Percentiles rank a stretch among this genome's conserved stretches.
These are phyloP conservation scores for Microdochium trichocladiopsis DNA, from an alignment of 2,329 filamentous ascomycete genomes.

Conservation along the genomic window DNA sequence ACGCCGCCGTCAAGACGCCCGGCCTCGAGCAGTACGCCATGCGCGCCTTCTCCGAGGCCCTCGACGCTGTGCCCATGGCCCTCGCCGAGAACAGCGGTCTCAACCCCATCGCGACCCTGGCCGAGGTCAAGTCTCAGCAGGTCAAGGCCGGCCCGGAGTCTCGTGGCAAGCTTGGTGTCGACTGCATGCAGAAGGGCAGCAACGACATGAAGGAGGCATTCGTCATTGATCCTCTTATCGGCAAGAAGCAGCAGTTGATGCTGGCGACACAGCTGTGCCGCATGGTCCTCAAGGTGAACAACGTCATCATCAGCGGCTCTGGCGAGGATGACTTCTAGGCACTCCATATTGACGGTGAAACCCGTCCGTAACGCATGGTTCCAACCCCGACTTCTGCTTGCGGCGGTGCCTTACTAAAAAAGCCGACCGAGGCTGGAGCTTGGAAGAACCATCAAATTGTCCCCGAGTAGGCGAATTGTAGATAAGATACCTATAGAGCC, in stretches of 20 bases:
- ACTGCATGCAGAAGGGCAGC: slow-evolving; percentile 93
- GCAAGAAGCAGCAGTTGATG: slow-evolving; percentile 94
- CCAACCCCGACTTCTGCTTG: no score
- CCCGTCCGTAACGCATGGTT: no score
- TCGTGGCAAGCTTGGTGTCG: slow-evolving; percentile 72
- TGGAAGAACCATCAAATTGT: no score
- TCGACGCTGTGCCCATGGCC: slow-evolving; percentile 91
- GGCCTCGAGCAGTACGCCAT: slow-evolving; percentile 99
- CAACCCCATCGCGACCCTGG: slow-evolving; percentile 91
- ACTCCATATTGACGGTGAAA: no score
- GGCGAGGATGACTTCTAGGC: slow-evolving; percentile 86
- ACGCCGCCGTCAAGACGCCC: slow-evolving; percentile 87
- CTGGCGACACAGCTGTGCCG: slow-evolving; percentile 95
- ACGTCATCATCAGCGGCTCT: slow-evolving; percentile 84
- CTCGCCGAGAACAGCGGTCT: slow-evolving; percentile 95
- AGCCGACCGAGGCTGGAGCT: no score
- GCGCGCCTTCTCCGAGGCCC: slow-evolving; percentile 92
- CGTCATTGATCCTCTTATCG: slow-evolving; percentile 96
- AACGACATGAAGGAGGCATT: slow-evolving; percentile 98
- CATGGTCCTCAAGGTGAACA: slow-evolving; percentile 97
- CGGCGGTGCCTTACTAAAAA: no score
- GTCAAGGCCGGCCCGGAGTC: slow-evolving; percentile 57
- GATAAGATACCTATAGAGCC: not conserved
- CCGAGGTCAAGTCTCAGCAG: slow-evolving; percentile 92
- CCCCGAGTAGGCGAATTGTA: not conserved